Base-by-base conservation (phyloP, 2,329 filamentous ascomycete species). In the Nemania sp. region DNA sequence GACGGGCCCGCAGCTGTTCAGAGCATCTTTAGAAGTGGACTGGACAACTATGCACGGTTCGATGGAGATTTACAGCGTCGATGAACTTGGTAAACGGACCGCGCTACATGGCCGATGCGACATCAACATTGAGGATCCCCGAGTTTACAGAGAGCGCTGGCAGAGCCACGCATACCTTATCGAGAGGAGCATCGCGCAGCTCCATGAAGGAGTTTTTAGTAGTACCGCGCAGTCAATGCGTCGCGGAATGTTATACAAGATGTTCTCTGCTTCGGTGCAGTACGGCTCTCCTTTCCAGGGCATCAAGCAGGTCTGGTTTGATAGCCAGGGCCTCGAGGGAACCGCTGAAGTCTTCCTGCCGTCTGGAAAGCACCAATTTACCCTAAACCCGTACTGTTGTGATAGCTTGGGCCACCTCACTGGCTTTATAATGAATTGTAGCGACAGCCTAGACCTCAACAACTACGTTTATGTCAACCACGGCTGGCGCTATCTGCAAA, bases 1-100 rank as follows among this genome's bases (percentile, higher is more conserved):
- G 22, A 82, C 82, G 2, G 68, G 59, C 24, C 18, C 60, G 20
- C 84, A 87, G 75, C 80, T 84, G 69, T 73, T 87, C 47, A 83
- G 86, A 72, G 78, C 85, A 22, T 83, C 85, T 72, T 84, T 82
- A 52, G 82, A 81, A 35, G 84, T 82, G 24, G 82, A 87, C 67
- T 77, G 73, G 70, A 43, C 66, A 5, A 78, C 49, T 10, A 38
- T 55, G 20, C 47, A 38, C 3, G 63, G 49, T 5, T 26, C 10
- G 10, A 41, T 65, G n/a, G 20, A 18, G 5, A 55, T 55, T 15
- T 60, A 60, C 63, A 65, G 63, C 22, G 55, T 65, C 11, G 35
- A 61, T 29, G 35, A 35, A 20, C 47, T 29, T 15, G 56, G 56
- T 2, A 38, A 55, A 47, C 45, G 15, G 22, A 60, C 49, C 20